Base-by-base conservation (phyloP, 495 filamentous ascomycete genomes). In the Penicillium lagena region DNA sequence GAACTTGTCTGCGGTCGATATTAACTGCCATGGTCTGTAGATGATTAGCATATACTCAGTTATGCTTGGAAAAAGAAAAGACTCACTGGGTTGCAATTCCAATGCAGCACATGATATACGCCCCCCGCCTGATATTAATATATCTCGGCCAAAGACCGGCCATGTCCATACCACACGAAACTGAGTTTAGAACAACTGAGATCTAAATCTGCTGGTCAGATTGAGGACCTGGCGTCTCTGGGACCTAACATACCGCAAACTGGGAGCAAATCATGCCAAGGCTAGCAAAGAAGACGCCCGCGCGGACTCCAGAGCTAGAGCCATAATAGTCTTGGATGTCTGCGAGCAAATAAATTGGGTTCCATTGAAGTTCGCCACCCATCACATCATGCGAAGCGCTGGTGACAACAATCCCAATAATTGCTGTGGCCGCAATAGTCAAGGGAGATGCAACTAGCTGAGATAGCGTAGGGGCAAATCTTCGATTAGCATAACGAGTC, bases 61-160 rank as follows among this genome's bases (percentile, higher is more conserved):
- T 17, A 75, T 51, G 13, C 69, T 68, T 9, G 60, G 54, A 42
- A 77, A 48, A 37, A 73, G 56, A 14, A 22, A 39, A 39, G 11
- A 11, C 38, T 4, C 30, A 40, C 38, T 40, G 38, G 13, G 30
- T 29, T 40, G 15, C 15, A 17, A 17, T 43, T 4, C 41, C 41
- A 7, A 43, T 35, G 17, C 41, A 43, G 4, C 32, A 31, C 41
- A 43, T 43, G 15, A 43, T 35, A 8, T 43, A 43, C 10, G 65
- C 65, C 27, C 72, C 73, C 12, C 73, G 60, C 33, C 49, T 50
- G 51, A 77, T 75, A 51, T 76, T 76, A 62, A 76, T 59, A 43
- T 66, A 77, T 52, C 66, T 68, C 34, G 73, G 73, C 44, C 63
- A 71, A 10, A 77, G 58, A 35, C 56, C 62, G 35, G 59, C 65